Base-by-base conservation (phyloP, 176 grass and related monocot genomes). In the Tuctoria greenei region DNA sequence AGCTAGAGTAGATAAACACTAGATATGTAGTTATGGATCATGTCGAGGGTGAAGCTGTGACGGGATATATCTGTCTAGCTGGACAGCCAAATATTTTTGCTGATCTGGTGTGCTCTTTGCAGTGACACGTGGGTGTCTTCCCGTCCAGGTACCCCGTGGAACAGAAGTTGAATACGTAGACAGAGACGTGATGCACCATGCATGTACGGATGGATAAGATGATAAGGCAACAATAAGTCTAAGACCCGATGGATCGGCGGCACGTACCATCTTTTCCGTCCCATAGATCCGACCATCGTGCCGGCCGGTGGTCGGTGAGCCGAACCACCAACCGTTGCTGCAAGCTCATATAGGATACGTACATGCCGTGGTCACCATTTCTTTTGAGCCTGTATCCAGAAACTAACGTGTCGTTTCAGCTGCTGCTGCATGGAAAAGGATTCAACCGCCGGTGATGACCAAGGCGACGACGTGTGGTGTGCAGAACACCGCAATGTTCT, bases 61-160 rank as follows among this genome's bases (percentile, higher is more conserved):
- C 21, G 34, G 10, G 55, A 35, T n/a, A n/a, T n/a, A n/a, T 75
- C 38, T 1, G 31, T 34, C 62, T 28, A 21, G 73, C 65, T 55
- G 75, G 67, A 15, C 4, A 42, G 20, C 52, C 44, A 54, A 75
- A 63, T 81, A 17, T 81, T 62, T 47, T 14, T 10, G 74, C 28
- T 15, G 23, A 41, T 6, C 5, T 13, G 36, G 44, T 17, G 26
- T 44, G 55, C 12, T 25, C 55, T 26, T 66, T 24, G 1, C 21
- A 1, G 5, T 41, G 39, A 4, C 43, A 81, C 84, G 78, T 86
- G 84, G 84, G 65, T 47, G 2, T 37, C n/a, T 40, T 23, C 71
- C 57, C 20, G 14, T 55, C 84, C 84, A 81, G 70, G 64, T 10
- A 41, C 26, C 37, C 23, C 0, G 10, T 7, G 0, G 10, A n/a